Evolutionary conservation across 495 filamentous ascomycete species (phyloP), one percentile per base, ranked within the genome.

Genomic region (Daldinia caldariorum): DNA sequence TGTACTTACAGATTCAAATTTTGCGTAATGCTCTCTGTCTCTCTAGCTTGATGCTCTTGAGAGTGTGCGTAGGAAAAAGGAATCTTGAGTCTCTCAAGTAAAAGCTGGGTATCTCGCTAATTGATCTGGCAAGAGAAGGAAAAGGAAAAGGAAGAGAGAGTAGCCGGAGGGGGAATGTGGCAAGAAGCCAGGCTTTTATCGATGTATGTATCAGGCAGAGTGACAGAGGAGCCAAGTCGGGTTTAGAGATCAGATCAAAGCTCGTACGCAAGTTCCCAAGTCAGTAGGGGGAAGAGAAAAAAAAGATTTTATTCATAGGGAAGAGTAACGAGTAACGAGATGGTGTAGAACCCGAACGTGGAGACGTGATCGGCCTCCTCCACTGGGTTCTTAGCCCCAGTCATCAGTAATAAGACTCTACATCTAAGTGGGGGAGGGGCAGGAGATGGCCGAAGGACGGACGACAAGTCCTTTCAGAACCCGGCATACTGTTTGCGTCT

Each of bases 371-470:
- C 72, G 69, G 72, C 74, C 74, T 71, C 74, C 69, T 71, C 65
- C 72, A 66, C 66, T 63, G 43, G 18, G n/a, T 58, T 53, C 39
- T 69, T 65, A 61, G 67, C 43, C 60, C 61, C 61, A 68, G 56
- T 45, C 49, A 13, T 59, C 45, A 64, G 32, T 67, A 67, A 73
- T 68, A 74, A 62, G 61, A 71, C 51, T 26, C 37, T 57, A 22
- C 22, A 59, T 29, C 55, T 68, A 77, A 70, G 74, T 75, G 72
- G 75, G 74, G 74, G 75, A 72, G 72, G 69, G 64, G 64, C 56
- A 66, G 66, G 58, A 69, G 61, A 66, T 64, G 70, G 73, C 75
- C 75, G 75, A 77, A 72, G 71, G 75, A 77, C 75, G 75, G 75
- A 74, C 67, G 66, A 67, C 49, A 43, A 45, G 57, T 72, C 18